Evolutionary conservation across 2,329 filamentous ascomycete species (phyloP), one percentile per base, ranked within the genome.

Genomic region (Colletotrichum sp.): DNA sequence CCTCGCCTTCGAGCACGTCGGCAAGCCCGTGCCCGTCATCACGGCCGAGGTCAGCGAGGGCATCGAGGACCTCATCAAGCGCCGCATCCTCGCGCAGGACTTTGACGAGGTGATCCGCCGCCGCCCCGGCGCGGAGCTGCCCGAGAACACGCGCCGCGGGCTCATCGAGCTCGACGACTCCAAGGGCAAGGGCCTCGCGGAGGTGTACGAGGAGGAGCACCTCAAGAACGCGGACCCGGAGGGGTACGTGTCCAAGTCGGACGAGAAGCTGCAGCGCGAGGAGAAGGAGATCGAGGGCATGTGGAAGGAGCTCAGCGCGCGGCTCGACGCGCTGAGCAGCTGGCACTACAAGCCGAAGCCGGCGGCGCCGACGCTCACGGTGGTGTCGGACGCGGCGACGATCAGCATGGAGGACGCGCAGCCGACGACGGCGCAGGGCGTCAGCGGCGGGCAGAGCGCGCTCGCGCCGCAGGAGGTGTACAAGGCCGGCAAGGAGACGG

Each of bases 271-370:
- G 28, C 92, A 91, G 78, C 94, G 93, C 76, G 95, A 97, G 81
- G 95, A 98, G 84, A 90, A 91, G 74, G 96, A 98, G 82, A 94
- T 98, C 69, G 92, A 94, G 80, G 89, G 88, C 34, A 87, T 98
- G 80, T 99, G 97, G 96, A 94, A 92, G 79, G 93, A 94, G 43
- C 89, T 98, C 69, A 93, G 91, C 81, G 91, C 90, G 61, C 94
- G 95, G 77, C 92, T 99, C 71, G 97, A 99, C 84, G 92, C 95
- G 30, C 92, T 99, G 77, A 96, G 93, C 84, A 98, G 94, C 83
- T 98, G 95, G 93, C 94, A 98, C 86, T 98, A 98, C 90, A 96
- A 95, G 84, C 97, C 97, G 69, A 97, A 96, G 86, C 93, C 95
- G 13, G 90, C 93, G 3, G 94, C 94, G 67, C 92, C 95, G n/a